Conservation (phyloP, 1,139 yeast species). For the Pichia sp. region DNA sequence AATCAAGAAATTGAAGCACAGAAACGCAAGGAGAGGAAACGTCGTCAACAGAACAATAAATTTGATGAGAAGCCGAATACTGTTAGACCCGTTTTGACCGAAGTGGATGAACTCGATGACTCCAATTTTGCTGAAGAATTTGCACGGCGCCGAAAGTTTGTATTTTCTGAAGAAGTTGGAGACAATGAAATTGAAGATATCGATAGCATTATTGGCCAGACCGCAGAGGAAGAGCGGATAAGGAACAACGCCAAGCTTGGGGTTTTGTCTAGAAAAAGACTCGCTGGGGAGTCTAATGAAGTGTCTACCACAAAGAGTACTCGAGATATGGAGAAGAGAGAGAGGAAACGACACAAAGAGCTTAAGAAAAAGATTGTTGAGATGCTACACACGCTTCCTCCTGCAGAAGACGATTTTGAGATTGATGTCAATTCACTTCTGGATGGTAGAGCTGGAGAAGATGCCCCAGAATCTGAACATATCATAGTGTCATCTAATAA, state of each 20-base stretch:
- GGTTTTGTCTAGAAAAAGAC: constrained; percentile 16
- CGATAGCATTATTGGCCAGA: constrained; percentile 10
- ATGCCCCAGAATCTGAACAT: constrained; percentile 31
- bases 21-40: constrained; percentile 26
- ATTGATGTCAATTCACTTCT: constrained; percentile 25
- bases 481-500: background rate
- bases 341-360: constrained; percentile 5
- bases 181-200: constrained; percentile 3
- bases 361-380: constrained; percentile 21
- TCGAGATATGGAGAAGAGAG: constrained; percentile 8
- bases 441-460: constrained; percentile 41
- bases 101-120: constrained; percentile 34
- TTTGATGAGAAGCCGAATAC: constrained; percentile 16
- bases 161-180: constrained; percentile 37
- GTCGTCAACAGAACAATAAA: constrained; percentile 19
- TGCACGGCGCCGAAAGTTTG: constrained; percentile 46
- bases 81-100: background rate
- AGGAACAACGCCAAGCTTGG: constrained; percentile 18
- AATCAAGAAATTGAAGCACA: constrained; percentile 34
- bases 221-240: constrained; percentile 24
- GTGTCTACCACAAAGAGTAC: constrained; percentile 2
- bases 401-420: constrained; percentile 55
- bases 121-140: constrained; percentile 21
- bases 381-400: constrained; percentile 37
- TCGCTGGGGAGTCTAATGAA: constrained; percentile 7